Conservation (phyloP, 78 protist species). For the Blattamonas nauphoetae region DNA sequence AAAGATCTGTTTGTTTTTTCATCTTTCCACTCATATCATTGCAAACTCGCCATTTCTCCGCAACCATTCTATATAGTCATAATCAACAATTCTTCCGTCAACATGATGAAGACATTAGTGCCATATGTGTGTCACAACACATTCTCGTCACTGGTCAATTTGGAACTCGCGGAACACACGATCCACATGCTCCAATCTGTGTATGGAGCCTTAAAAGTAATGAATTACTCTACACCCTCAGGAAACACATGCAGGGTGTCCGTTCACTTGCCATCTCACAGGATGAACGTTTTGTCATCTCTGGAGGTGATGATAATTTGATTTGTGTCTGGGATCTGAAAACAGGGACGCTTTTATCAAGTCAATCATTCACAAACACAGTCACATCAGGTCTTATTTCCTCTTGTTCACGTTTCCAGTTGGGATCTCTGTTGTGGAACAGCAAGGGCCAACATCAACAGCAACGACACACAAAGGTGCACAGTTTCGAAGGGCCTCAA, state of each 20-base stretch:
- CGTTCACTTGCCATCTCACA: neutral
- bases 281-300: neutral
- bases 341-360: neutral
- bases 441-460: neutral
- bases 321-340: neutral
- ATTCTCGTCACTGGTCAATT: neutral
- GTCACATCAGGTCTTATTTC: too few relatives aligned
- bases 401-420: too few relatives aligned
- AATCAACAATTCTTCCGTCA: neutral
- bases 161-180: neutral
- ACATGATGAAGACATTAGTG: neutral
- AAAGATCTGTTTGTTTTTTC: neutral
- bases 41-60: too few relatives aligned
- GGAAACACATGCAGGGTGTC: neutral
- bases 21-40: neutral
- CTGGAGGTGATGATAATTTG: neutral
- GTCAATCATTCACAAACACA: too few relatives aligned
- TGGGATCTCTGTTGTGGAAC: too few relatives aligned
- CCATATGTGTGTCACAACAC: neutral
- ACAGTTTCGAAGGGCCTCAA: neutral
- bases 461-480: neutral
- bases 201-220: neutral
- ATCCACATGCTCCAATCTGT: neutral
- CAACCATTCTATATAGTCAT: conserved; percentile 9
- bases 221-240: neutral